These are phyloP conservation scores for Halenospora varia DNA, from an alignment of 495 filamentous ascomycete species.

Conservation along the genomic window DNA sequence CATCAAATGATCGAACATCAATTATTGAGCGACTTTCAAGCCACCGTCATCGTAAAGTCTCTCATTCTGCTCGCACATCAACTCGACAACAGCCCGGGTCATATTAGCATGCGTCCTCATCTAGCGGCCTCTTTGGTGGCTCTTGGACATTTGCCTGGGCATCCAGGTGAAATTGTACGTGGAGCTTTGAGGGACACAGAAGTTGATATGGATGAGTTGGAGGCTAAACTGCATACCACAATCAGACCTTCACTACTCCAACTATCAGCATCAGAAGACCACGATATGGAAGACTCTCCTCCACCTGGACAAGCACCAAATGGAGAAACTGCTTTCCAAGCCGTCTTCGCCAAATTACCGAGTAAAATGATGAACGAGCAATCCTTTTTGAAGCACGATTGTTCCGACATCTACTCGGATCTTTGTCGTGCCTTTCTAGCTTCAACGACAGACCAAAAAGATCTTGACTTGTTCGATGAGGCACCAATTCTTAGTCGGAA, in stretches of 20 bases:
- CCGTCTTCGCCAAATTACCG: conserved; percentile 30
- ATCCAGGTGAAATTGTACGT: conserved; percentile 55
- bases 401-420: conserved; percentile 42
- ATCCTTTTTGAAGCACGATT: conserved; percentile 45
- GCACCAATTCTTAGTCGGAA: conserved; percentile 54
- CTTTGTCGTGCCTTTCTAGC: conserved; percentile 62
- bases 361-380: conserved; percentile 30
- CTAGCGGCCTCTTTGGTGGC: conserved; percentile 59
- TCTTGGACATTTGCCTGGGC: conserved; percentile 49
- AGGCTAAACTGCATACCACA: conserved; percentile 63
- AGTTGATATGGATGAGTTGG: conserved; percentile 63
- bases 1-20: conserved; percentile 56
- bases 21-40: conserved; percentile 57
- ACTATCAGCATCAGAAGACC: conserved; percentile 40
- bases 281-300: conserved; percentile 45
- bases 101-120: conserved; percentile 53
- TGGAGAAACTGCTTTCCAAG: conserved; percentile 13
- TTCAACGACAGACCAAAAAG: conserved; percentile 43
- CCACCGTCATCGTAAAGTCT: conserved; percentile 55
- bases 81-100: conserved; percentile 41
- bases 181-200: conserved; percentile 55
- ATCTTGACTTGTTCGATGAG: conserved; percentile 53
- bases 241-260: conserved; percentile 44
- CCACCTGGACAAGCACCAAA: not conserved
- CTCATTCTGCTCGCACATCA: conserved; percentile 55